Evolutionary conservation across 225 moss, liverwort and hornwort species (phyloP).

Genomic region (Pseudoscleropodium purum): DNA sequence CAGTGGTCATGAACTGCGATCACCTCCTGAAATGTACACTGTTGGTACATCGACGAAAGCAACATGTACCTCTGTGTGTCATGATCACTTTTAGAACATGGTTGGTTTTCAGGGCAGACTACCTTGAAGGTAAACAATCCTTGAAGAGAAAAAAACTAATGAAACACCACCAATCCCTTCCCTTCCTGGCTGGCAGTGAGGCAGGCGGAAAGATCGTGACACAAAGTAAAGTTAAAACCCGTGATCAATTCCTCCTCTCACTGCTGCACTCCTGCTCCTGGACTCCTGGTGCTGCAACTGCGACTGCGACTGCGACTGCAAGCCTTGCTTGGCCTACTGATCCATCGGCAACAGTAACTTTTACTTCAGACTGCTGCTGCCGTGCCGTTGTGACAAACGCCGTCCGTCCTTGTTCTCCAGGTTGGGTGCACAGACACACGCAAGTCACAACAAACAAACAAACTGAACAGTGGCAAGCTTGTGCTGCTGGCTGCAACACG

Average conservation of each 20-base stretch:
- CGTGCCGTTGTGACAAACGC: neutral
- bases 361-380: neutral
- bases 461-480: neutral
- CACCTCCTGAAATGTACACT: no score
- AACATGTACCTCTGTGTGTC: no score
- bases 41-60: no score
- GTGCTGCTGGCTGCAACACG: no score
- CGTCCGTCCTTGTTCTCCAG: slow-evolving; percentile 9
- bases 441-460: neutral
- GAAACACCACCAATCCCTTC: no score
- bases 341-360: neutral
- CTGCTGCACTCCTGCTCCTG: neutral
- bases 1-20: no score
- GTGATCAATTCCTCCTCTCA: neutral
- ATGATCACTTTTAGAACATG: no score
- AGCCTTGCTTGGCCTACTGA: neutral
- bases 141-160: no score
- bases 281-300: neutral
- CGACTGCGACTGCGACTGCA: neutral
- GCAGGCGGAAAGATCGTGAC: neutral
- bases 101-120: no score
- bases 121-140: no score
- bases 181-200: neutral
- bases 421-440: neutral
- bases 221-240: neutral